Base-by-base conservation (phyloP, 768 basidiomycete species). In the Punctularia strigosozonata region DNA sequence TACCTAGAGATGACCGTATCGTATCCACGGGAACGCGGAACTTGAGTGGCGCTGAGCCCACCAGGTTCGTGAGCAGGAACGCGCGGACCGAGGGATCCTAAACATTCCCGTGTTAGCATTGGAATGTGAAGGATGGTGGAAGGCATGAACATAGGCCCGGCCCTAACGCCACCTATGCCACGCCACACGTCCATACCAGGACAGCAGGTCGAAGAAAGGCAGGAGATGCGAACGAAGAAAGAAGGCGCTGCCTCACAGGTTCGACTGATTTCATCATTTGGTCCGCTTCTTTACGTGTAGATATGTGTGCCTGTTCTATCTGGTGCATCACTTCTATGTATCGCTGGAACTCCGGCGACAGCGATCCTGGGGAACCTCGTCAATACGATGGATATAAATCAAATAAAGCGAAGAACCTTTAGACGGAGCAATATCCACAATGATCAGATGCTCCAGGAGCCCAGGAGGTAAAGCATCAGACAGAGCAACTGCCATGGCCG, bases 1-100 rank as follows among this genome's bases (percentile, higher is more conserved):
- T 66, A 0, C 62, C 52, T n/a, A 91, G 70, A 0, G 75, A 65
- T 5, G 67, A 60, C 3, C 64, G 62, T 17, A 94, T 60, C 37
- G 81, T 74, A 10, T 73, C 63, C 8, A 92, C 55, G 0, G 91
- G 88, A 22, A 94, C 63, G 10, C 75, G 72, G 57, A 92, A 92
- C 40, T 65, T 67, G n/a, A 78, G 58, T 5, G 61, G 56, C 40
- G 51, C 43, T 39, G 32, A 41, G 2, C 61, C 56, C 15, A 71
- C 54, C 17, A 90, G 64, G 58, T 95, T 95, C 10, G 91, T 92
- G 24, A 94, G 62, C 17, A 95, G 66, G 61, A 91, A 95, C 36
- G 86, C 78, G 20, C 86, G 77, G 21, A 85, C 68, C 32, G 66
- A 61, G 0, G 80, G 57, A 35, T 87, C 77, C 91, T 94, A 44